A percentile compares a stretch with the other conserved stretches of the same genome.
Conservation (phyloP, 306 rosid species). For the Pyrus pyrifolia region DNA sequence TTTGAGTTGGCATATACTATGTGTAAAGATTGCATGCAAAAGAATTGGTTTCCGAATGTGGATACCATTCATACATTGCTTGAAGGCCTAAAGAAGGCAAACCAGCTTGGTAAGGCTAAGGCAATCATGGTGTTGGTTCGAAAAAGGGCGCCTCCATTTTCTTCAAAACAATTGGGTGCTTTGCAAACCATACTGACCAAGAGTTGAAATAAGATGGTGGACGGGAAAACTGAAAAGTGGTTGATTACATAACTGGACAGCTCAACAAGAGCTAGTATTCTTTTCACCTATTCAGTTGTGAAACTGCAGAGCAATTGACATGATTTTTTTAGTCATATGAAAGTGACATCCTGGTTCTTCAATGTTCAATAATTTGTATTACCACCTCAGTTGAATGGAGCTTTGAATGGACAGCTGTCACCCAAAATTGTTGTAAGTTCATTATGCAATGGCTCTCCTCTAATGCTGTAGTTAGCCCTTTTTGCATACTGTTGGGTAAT, state of each 20-base stretch:
- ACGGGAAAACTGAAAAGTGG: constrained; percentile 9
- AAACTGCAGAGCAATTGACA: constrained; percentile 14
- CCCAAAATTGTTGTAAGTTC: constrained; percentile 23
- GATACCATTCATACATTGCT: constrained; percentile 50
- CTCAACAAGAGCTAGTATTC: constrained; percentile 30
- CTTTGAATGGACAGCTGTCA: constrained; percentile 9
- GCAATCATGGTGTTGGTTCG: constrained; percentile 35
- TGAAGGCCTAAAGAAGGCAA: constrained; percentile 47
- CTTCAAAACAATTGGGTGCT: constrained; percentile 27
- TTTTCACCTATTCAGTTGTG: constrained; percentile 18
- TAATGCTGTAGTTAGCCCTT: neutral
- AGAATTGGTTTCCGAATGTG: constrained; percentile 61
- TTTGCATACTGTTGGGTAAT: neutral
- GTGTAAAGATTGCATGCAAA: constrained; percentile 51
- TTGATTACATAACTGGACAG: constrained; percentile 14
- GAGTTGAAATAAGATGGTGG: constrained; percentile 22
- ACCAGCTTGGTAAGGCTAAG: constrained; percentile 35
- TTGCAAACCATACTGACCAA: constrained; percentile 25
- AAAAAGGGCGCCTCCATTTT: constrained; percentile 49
- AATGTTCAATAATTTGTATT: constrained; percentile 18
- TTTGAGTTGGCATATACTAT: constrained; percentile 44
- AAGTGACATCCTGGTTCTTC: neutral
- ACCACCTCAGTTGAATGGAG: constrained; percentile 23
- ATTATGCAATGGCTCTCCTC: neutral
- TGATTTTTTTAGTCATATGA: constrained; percentile 13